phyloP scores from a whole-genome alignment of 257 asterid genomes.

The Nicotiana tomentosiformis region DNA sequence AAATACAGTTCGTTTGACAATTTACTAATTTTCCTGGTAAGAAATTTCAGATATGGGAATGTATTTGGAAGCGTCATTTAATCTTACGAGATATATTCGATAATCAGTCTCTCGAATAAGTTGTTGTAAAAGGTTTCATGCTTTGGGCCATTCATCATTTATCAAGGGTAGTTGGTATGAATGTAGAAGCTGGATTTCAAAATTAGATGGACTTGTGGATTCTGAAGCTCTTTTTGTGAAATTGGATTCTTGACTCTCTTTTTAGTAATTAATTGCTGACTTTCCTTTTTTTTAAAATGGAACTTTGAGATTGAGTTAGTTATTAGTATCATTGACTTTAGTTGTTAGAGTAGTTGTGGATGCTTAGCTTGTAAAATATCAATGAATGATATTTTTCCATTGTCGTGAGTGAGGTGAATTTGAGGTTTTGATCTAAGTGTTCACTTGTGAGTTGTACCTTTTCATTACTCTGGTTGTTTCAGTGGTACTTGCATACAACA shows the following conservation, averaged over 20 bases:
- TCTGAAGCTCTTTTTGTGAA: not conserved
- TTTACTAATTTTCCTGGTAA: not conserved
- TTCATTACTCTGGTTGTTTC: not conserved
- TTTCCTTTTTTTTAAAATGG: not conserved
- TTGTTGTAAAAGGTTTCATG: not conserved
- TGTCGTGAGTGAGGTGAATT: not conserved
- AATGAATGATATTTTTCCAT: not conserved
- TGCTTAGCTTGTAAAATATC: not conserved
- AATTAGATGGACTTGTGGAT: not conserved
- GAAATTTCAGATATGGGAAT: not conserved
- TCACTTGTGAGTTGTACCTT: not conserved
- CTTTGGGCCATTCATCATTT: not conserved
- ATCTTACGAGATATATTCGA: not conserved
- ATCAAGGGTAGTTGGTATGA: not conserved
- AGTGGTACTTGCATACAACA: not conserved
- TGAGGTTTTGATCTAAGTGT: not conserved
- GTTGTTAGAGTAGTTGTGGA: not conserved
- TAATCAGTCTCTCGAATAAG: not conserved
- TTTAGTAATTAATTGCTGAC: not conserved
- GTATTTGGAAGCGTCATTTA: not conserved
- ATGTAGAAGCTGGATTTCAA: not conserved
- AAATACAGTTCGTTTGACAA: not conserved
- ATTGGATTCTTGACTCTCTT: not conserved
- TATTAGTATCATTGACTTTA: not conserved
- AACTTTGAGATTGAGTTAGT: not conserved